These are phyloP conservation scores for Phtheirospermum japonicum DNA, from an alignment of 257 asterid species.

Conservation along the genomic window DNA sequence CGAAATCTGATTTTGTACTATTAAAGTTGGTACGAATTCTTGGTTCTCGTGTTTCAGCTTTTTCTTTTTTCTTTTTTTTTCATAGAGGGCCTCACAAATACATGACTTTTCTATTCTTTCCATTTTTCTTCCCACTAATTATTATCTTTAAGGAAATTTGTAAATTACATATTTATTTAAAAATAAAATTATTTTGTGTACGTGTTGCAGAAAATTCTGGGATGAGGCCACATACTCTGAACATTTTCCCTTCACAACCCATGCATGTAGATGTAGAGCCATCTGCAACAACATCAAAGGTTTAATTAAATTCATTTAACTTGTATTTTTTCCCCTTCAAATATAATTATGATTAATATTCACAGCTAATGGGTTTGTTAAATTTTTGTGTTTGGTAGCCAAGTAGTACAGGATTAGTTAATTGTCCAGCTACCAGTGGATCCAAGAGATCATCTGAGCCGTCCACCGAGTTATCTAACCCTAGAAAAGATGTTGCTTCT, in stretches of 20 bases:
- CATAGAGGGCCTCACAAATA: background rate
- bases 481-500: constrained; percentile 48
- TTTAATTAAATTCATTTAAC: background rate
- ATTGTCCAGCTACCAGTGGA: constrained; percentile 47
- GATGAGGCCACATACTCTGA: constrained; percentile 78
- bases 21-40: constrained; percentile 17
- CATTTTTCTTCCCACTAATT: no score
- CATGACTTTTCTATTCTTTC: background rate
- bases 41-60: constrained; percentile 29
- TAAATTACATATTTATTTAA: background rate
- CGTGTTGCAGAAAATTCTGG: constrained; percentile 60
- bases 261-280: constrained; percentile 90
- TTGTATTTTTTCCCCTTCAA: no score
- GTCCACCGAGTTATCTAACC: constrained; percentile 64
- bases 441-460: constrained; percentile 80
- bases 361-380: constrained; percentile 31
- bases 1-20: constrained; percentile 37
- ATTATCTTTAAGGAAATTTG: no score
- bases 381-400: constrained; percentile 43
- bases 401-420: constrained; percentile 37
- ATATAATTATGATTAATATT: background rate
- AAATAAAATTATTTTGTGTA: background rate
- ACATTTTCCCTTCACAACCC: constrained; percentile 95
- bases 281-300: constrained; percentile 64
- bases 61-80: constrained; percentile 11